These are phyloP conservation scores for Chlamydomonas schloesseri DNA, from an alignment of 139 green algal species.

Conservation along the genomic window DNA sequence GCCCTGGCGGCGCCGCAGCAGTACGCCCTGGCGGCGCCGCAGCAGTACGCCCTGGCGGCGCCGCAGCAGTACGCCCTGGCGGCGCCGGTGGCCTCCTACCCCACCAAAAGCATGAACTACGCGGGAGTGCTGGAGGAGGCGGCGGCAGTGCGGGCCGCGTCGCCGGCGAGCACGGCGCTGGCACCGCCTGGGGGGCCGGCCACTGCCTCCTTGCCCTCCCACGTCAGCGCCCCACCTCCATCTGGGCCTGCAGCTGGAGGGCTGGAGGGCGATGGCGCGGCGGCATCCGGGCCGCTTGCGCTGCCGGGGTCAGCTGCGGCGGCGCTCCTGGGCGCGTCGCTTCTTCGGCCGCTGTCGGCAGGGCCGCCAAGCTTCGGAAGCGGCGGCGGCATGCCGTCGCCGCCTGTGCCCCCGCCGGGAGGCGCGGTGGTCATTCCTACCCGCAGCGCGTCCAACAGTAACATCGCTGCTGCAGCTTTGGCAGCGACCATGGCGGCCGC, in stretches of 20 bases:
- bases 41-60: not conserved
- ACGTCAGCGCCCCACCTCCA: too few relatives aligned
- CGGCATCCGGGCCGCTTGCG: too few relatives aligned
- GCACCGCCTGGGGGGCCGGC: too few relatives aligned
- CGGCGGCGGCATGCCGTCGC: too few relatives aligned
- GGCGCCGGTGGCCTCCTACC: not conserved
- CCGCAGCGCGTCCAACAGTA: conserved; percentile 11
- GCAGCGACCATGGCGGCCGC: not conserved
- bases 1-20: not conserved
- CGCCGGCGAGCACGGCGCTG: not conserved
- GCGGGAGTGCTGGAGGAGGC: not conserved
- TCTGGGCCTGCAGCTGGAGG: too few relatives aligned
- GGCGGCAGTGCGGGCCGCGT: not conserved
- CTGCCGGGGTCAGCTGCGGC: too few relatives aligned
- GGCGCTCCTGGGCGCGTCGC: too few relatives aligned
- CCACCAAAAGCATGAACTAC: not conserved
- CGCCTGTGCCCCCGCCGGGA: too few relatives aligned
- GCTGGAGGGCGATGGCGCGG: too few relatives aligned
- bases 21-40: not conserved
- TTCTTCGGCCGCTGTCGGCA: too few relatives aligned
- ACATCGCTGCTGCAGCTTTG: not conserved
- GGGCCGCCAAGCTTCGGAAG: too few relatives aligned
- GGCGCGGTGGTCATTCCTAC: conserved; percentile 24
- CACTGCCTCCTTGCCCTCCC: too few relatives aligned
- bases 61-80: not conserved